A percentile compares a stretch with the other conserved stretches of the same genome.
Conservation (phyloP, 192 early-diverging fungal genomes). For the Coemansia sp. region DNA sequence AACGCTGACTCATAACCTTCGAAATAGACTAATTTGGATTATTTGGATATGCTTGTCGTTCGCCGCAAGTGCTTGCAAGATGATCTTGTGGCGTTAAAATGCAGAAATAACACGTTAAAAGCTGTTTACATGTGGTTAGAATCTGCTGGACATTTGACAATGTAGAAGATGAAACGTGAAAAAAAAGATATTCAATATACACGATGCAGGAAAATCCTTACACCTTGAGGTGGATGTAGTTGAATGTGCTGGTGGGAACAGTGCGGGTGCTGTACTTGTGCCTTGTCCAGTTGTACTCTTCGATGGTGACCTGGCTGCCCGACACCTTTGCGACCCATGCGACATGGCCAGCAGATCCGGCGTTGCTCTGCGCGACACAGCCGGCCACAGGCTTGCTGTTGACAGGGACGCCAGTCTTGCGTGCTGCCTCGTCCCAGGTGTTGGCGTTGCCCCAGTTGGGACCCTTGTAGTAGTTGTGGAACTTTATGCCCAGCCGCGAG, state of each 20-base stretch:
- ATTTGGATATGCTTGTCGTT: no score
- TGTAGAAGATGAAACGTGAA: background rate
- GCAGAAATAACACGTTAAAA: background rate
- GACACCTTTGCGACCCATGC: slow-evolving; percentile 52
- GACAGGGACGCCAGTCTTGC: slow-evolving; percentile 17
- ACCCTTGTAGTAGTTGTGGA: slow-evolving; percentile 49
- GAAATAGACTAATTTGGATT: no score
- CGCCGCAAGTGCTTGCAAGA: no score
- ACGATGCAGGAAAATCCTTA: background rate
- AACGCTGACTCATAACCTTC: no score
- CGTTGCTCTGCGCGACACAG: no score
- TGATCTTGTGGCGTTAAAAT: no score
- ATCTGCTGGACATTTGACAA: background rate
- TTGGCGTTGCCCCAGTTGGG: slow-evolving; percentile 22
- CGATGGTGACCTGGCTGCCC: no score
- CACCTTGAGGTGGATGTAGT: slow-evolving; percentile 44
- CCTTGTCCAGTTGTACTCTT: no score
- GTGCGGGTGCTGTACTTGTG: slow-evolving; percentile 34
- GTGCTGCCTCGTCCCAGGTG: no score
- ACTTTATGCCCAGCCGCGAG: slow-evolving; percentile 45
- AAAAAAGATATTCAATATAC: background rate
- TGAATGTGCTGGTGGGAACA: slow-evolving; percentile 35
- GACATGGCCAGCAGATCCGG: slow-evolving; percentile 32
- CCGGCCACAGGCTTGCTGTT: no score
- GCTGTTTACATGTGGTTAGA: background rate